Base-by-base conservation (phyloP, 352 stramenopile species). In the Phytophthora sojae region DNA sequence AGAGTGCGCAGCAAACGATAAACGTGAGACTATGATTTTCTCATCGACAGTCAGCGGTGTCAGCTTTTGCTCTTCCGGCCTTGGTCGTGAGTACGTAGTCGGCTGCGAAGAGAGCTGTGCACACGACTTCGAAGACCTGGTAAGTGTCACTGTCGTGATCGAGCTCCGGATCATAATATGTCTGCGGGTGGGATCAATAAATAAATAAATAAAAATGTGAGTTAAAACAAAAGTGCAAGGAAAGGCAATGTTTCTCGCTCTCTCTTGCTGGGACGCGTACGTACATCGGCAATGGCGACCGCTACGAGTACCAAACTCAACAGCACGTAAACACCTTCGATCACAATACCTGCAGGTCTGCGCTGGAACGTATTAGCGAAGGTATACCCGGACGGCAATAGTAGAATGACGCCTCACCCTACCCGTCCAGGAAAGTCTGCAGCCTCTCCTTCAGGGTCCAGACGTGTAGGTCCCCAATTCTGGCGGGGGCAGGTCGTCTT, bases 401-500 rank as follows among this genome's bases (percentile, higher is more conserved):
- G n/a, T n/a, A n/a, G n/a, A n/a, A n/a, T n/a, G n/a, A n/a, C n/a
- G n/a, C n/a, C n/a, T n/a, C n/a, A n/a, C n/a, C 69, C 35, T 63
- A 88, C 75, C 76, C 69, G 44, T 85, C 79, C 45, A 89, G 64
- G 53, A 89, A 83, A 32, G 19, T 42, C 62, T 86, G 81, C 15
- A 71, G 52, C 42, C 71, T 74, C 75, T 89, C 79, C 49, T 85
- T 86, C 37, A 62, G 61, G 15, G 81, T 79, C 44, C 76, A 57
- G 30, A 81, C 76, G 55, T 87, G 79, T 23, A 86, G 39, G 57
- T 79, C 66, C 35, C 81, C 79, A 45, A 86, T 83, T n/a, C 53
- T 69, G 44, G 54, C 44, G 6, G 30, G 26, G 14, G 5, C 44
- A 49, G 42, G 53, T 9, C 45, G 44, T 17, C 62, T 30, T 21